These are phyloP conservation scores for Fraxinus sp. DNA, from an alignment of 305 asterid species.

Conservation along the genomic window DNA sequence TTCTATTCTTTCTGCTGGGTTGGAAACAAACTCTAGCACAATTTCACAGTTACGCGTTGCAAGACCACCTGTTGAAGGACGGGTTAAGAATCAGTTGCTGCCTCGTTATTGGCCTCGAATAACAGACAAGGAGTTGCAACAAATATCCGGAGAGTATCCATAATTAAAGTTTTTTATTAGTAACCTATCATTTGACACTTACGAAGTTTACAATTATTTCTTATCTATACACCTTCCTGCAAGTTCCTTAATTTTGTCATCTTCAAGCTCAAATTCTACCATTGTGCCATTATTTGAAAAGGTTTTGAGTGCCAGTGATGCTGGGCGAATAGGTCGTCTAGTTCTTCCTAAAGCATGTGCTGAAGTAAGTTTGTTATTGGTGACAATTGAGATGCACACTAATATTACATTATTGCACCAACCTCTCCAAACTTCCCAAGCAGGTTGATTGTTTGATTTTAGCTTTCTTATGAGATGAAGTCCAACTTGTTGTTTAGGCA, in stretches of 20 bases:
- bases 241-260: conserved; percentile 49
- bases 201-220: neutral
- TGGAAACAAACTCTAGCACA: conserved; percentile 49
- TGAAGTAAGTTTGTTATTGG: conserved; percentile 55
- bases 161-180: neutral
- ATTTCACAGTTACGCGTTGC: conserved; percentile 78
- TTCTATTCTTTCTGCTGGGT: conserved; percentile 48
- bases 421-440: neutral
- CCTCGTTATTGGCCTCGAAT: conserved; percentile 99
- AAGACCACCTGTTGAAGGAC: conserved; percentile 95
- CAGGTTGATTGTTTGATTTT: neutral
- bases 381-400: neutral
- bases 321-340: conserved; percentile 94
- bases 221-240: conserved; percentile 5
- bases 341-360: conserved; percentile 99
- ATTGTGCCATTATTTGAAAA: conserved; percentile 90
- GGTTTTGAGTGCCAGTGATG: conserved; percentile 98
- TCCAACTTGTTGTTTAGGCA: conserved; percentile 52
- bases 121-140: conserved; percentile 92
- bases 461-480: conserved; percentile 23
- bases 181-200: conserved; percentile 6
- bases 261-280: conserved; percentile 74
- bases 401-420: neutral
- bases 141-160: conserved; percentile 99
- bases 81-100: conserved; percentile 86